Evolutionary conservation across 495 filamentous ascomycete species (phyloP).

Genomic region (Chaetomium cochliodes): DNA sequence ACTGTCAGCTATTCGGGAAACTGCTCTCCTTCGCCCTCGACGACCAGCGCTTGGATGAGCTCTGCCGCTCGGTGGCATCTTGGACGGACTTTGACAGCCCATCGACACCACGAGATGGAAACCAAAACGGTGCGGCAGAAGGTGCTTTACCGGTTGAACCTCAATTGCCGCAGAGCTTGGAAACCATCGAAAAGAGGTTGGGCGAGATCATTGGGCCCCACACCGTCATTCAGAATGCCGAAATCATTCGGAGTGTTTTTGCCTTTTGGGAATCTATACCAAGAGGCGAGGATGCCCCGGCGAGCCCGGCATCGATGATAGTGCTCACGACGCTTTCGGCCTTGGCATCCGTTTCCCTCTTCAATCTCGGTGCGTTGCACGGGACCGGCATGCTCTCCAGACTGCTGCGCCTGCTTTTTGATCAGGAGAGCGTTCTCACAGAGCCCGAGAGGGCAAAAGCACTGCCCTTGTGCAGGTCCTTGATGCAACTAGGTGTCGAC

Average conservation of each 20-base stretch:
- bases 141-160: slow-evolving; percentile 21
- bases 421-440: slow-evolving; percentile 43
- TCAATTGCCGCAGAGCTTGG: slow-evolving; percentile 29
- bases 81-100: background rate
- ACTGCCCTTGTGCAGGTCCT: slow-evolving; percentile 55
- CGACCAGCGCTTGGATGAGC: slow-evolving; percentile 62
- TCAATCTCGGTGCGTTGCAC: slow-evolving; percentile 76
- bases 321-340: slow-evolving; percentile 56
- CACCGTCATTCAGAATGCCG: slow-evolving; percentile 59
- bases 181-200: slow-evolving; percentile 44
- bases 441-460: slow-evolving; percentile 57
- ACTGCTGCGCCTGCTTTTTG: slow-evolving; percentile 68
- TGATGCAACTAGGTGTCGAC: slow-evolving; percentile 69
- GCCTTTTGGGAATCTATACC: slow-evolving; percentile 65
- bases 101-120: background rate
- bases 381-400: slow-evolving; percentile 70
- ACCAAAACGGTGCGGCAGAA: background rate
- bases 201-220: slow-evolving; percentile 51
- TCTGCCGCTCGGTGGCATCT: slow-evolving; percentile 44
- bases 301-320: slow-evolving; percentile 56
- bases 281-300: slow-evolving; percentile 39
- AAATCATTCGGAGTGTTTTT: slow-evolving; percentile 62
- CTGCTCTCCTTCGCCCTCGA: slow-evolving; percentile 81
- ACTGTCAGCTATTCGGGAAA: slow-evolving; percentile 76
- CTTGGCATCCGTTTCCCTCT: slow-evolving; percentile 59